Base-by-base conservation (phyloP, 1,284 basidiomycete species). In the Pascua sp. region DNA sequence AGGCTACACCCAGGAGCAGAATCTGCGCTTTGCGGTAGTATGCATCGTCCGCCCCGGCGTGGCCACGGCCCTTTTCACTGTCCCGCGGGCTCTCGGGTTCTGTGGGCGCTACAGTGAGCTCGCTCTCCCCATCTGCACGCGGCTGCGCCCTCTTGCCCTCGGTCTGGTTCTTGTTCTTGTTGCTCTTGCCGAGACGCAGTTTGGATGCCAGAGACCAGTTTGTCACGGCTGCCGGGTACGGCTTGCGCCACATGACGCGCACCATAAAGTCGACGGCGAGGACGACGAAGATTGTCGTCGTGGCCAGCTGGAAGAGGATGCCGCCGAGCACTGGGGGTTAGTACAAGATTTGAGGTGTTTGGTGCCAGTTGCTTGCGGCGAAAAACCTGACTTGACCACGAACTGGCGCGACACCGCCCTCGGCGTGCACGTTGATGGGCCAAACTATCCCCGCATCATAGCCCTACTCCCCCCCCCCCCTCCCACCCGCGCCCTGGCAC, bases 281-380 rank as follows among this genome's bases (percentile, higher is more conserved):
- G 41, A 46, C 43, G 42, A 67, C 52, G 56, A 75, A 75, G 53
- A 76, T 56, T 59, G 64, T 56, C 62, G 72, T 77, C 41, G 66
- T 59, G 42, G 64, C 62, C 32, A 77, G 65, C 53, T 77, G 76
- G 62, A 77, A 68, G 59, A 73, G 63, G 65, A 77, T 77, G 53
- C 76, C 76, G 2, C 66, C 72, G n/a, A 77, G 70, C 74, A 77
- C 63, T 62, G 55, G 17, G 24, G 9, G 44, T 49, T 10, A 39
- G 47, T 11, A 4, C 16, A 12, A 1, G 38, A 48, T 5, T 16
- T 12, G 52, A 11, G 36, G 17, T n/a, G n/a, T n/a, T n/a, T n/a
- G n/a, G 24, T 4, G 24, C 7, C 24, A 32, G 3, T 32, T 32
- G 24, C 7, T 3, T 7, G 7, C 24, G 24, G 7, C 3, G 7